Percentiles rank a stretch among this genome's conserved stretches.
Evolutionary conservation across 768 basidiomycete genomes (phyloP).

Genomic region (Podaxis mareebaensis): DNA sequence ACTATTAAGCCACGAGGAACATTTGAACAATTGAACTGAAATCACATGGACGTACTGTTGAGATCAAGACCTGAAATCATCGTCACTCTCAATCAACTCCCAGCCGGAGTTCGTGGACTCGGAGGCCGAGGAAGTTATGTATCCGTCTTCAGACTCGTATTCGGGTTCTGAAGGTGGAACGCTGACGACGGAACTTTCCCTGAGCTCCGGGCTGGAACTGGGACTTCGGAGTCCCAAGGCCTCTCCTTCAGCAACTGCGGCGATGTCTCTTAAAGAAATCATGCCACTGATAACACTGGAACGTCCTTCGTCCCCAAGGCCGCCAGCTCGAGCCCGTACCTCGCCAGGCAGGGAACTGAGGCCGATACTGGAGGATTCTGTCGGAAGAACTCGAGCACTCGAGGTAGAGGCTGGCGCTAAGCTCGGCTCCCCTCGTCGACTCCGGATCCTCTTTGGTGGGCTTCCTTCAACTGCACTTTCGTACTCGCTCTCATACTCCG

Average conservation of each 20-base stretch:
- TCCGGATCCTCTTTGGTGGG: conserved; percentile 10
- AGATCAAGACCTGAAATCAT: neutral
- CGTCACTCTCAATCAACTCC: conserved; percentile 16
- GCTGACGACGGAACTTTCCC: conserved; percentile 8
- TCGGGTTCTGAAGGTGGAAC: conserved; percentile 8
- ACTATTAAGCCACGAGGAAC: neutral
- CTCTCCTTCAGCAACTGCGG: neutral
- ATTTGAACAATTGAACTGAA: neutral
- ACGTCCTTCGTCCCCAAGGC: neutral
- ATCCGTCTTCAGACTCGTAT: conserved; percentile 15
- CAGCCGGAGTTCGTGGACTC: conserved; percentile 13
- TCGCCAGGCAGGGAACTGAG: neutral
- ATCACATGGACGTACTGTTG: neutral
- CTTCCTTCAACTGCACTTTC: conserved; percentile 11
- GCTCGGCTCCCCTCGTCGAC: neutral
- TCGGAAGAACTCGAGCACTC: neutral
- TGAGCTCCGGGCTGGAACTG: conserved; percentile 12
- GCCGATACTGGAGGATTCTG: neutral
- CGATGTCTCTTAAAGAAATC: neutral
- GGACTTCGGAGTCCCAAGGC: neutral
- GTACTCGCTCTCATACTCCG: conserved; percentile 12
- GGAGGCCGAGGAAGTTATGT: conserved; percentile 9
- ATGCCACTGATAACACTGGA: neutral
- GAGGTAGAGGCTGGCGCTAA: neutral
- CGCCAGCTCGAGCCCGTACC: neutral